Base-by-base conservation (phyloP, 306 rosid genomes). In the Chamaecrista fasciculata region DNA sequence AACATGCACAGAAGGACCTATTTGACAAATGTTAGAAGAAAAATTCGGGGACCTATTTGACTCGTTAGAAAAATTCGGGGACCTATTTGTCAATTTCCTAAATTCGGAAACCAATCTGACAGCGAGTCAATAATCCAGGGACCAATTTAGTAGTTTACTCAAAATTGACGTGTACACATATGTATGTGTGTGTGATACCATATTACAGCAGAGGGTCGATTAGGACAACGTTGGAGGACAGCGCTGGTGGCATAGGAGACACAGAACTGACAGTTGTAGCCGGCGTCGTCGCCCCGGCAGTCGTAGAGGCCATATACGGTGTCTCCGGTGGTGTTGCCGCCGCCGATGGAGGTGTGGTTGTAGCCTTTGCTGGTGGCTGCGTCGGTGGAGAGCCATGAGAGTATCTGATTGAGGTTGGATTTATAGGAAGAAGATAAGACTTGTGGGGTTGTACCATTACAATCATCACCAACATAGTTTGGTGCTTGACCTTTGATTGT, bases 221-320 rank as follows among this genome's bases (percentile, higher is more conserved):
- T 60, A 1, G 71, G 62, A 60, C 82, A 78, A 6, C 14, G 46
- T 12, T 11, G 63, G n/a, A 5, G 0, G 2, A 79, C n/a, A 11
- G 52, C 72, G 0, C 0, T 55, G 10, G 12, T 9, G 0, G 79
- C 82, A 10, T 57, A 15, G 15, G 23, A 5, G 63, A 79, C 5
- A 11, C 82, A 79, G 52, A 73, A 79, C 40, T 61, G 63, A 18
- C 82, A 79, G 19, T 67, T 33, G 29, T 14, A 15, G 8, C 46
- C 53, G 0, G 11, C 2, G 11, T 28, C 23, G 36, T 72, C 82
- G 0, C 18, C 33, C 1, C 78, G 36, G 61, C 81, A 71, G 1
- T 49, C 56, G 1, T 71, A 71, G 47, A n/a, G 1, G 4, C 74
- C 74, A 16, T 78, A 71, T 16, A 67, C 65, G 4, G 46, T 12